A percentile compares a stretch with the other conserved stretches of the same genome.
Evolutionary conservation across 2,329 filamentous ascomycete genomes (phyloP).

Genomic region (Neopestalotiopsis rosae): DNA sequence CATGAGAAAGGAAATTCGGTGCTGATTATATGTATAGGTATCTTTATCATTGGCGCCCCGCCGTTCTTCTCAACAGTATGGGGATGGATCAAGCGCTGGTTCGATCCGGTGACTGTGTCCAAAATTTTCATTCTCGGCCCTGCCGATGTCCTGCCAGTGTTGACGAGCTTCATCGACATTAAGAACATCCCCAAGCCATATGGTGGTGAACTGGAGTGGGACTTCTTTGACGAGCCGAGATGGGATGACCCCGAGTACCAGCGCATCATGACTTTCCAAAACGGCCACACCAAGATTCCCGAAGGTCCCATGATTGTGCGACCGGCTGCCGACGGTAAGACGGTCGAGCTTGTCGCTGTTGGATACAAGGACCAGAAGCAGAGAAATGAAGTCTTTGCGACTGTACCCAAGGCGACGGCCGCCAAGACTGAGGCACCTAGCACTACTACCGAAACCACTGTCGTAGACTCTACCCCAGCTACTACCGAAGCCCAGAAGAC

Average conservation of each 20-base stretch:
- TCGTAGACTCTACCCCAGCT: conserved; percentile 18
- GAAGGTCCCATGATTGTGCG: conserved; percentile 63
- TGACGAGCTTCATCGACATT: conserved; percentile 81
- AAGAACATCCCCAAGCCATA: conserved; percentile 88
- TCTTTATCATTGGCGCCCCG: conserved; percentile 83
- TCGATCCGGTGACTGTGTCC: conserved; percentile 89
- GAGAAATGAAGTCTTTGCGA: conserved; percentile 55
- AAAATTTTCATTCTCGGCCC: conserved; percentile 91
- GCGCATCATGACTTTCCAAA: conserved; percentile 54
- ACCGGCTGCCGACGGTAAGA: conserved; percentile 49
- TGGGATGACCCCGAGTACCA: conserved; percentile 47
- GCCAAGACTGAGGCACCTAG: conserved; percentile 26
- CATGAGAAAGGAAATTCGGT: background rate
- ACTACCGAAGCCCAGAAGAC: conserved; percentile 21
- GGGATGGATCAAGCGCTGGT: conserved; percentile 96
- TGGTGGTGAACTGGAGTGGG: conserved; percentile 83
- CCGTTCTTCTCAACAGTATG: conserved; percentile 91
- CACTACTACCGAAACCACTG: conserved; percentile 17
- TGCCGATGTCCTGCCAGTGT: conserved; percentile 75
- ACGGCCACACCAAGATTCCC: conserved; percentile 58
- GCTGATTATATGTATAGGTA: conserved; percentile 36
- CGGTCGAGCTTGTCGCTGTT: conserved; percentile 58
- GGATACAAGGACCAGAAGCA: conserved; percentile 53
- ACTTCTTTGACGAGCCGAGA: conserved; percentile 77
- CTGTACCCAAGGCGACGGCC: conserved; percentile 50